Base-by-base conservation (phyloP, 805 yeast species). In the Torulaspora maleeae region DNA sequence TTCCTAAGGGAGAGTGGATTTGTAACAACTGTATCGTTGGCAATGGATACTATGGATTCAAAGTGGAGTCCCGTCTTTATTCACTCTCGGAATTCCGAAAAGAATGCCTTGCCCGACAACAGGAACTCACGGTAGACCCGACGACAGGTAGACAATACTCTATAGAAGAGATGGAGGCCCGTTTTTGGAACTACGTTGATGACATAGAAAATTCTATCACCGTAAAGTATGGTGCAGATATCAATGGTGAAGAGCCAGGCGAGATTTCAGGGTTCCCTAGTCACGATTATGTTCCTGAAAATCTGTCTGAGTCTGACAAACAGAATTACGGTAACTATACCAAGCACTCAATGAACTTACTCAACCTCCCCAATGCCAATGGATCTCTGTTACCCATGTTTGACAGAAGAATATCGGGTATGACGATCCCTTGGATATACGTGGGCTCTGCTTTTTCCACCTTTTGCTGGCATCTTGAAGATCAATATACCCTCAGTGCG, bases 401-500 rank as follows among this genome's bases (percentile, higher is more conserved):
- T 45, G 77, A 78, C 45, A 76, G 79, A 15, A 75, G 78, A 27
- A 84, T 91, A 2, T 83, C 95, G 0, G 98, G 98, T 0, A 90
- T 90, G 88, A 89, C 97, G 0, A 77, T 86, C 15, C 98, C 98
- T 0, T 90, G 98, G 98, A 75, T 89, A 2, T 90, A 90, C 58
- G 79, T 90, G 12, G 98, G 98, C 0, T 86, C 95, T 41, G 72
- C 87, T 40, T 80, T 88, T 56, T 84, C 95, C 2, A 87, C 97
- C 1, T 91, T 91, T 61, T 90, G 98, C 65, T 91, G 97, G 96
- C 97, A 91, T 63, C 83, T 86, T 47, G 98, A 90, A 59, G 98
- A 90, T 64, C 97, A 91, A 61, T 88, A 86, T 61, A 86, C 96
- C 0, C 72, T 87, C 49, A 85, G 95, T 41, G 90, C 95, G 4